Conservation (phyloP, 805 yeast species). For the Yamadazyma philogaea region DNA sequence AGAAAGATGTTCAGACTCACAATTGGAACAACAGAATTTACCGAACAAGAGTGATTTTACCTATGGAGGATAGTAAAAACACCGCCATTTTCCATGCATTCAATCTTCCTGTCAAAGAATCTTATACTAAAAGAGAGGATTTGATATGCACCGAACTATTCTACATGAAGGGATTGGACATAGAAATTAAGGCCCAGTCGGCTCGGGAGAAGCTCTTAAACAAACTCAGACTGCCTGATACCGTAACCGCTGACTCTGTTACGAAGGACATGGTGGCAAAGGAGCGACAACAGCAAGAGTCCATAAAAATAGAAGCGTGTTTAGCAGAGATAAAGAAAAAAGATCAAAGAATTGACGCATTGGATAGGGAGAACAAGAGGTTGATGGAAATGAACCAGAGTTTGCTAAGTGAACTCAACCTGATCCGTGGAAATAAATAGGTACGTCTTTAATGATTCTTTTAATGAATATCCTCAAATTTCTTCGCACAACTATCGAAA, state of each 20-base stretch:
- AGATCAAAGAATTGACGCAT: conserved; percentile 20
- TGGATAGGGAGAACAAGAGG: conserved; percentile 26
- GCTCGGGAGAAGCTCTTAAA: conserved; percentile 7
- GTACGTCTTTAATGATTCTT: too few species aligned
- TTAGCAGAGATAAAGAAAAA: conserved; percentile 22
- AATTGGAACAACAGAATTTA: conserved; percentile 11
- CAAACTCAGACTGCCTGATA: background rate
- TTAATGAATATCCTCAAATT: background rate
- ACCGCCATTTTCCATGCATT: conserved; percentile 12
- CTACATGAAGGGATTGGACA: conserved; percentile 19
- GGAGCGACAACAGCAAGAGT: conserved; percentile 16
- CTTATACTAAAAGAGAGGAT: conserved; percentile 15
- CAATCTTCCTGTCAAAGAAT: conserved; percentile 15
- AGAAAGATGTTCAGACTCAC: conserved; percentile 1
- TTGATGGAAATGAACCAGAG: conserved; percentile 32
- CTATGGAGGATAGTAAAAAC: conserved; percentile 2
- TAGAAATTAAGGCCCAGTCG: conserved; percentile 17
- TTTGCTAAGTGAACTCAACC: conserved; percentile 16
- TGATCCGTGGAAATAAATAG: background rate
- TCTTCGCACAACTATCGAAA: background rate
- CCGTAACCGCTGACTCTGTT: background rate
- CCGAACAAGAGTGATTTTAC: conserved; percentile 2
- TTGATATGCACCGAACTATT: conserved; percentile 22
- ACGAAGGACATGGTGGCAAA: conserved; percentile 10
- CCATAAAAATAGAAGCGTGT: conserved; percentile 17